Conservation (phyloP, 768 basidiomycete species). For the Dentipellis sp. region DNA sequence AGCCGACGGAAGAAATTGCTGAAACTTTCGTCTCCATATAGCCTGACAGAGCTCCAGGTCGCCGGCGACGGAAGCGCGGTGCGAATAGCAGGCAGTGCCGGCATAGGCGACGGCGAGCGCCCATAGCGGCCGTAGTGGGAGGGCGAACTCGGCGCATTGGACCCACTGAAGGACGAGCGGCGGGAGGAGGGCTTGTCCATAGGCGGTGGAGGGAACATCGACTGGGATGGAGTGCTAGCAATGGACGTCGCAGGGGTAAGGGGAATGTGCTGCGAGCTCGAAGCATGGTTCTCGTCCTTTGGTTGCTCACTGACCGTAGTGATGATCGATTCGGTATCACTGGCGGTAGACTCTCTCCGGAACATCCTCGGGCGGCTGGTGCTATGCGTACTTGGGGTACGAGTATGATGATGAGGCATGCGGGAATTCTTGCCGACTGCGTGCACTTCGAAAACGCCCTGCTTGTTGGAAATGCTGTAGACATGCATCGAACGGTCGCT, state of each 20-base stretch:
- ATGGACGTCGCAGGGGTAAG: conserved; percentile 64
- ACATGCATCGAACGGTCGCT: conserved; percentile 96
- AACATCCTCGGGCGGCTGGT: conserved; percentile 44
- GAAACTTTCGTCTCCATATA: conserved; percentile 93
- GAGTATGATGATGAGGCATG: conserved; percentile 60
- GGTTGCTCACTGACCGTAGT: conserved; percentile 44
- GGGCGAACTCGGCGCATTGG: conserved; percentile 73
- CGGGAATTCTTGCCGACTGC: conserved; percentile 84
- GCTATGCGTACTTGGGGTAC: conserved; percentile 51
- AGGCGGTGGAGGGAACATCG: conserved; percentile 55
- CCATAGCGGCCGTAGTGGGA: conserved; percentile 51
- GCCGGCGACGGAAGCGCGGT: conserved; percentile 41
- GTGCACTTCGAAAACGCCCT: conserved; percentile 81
- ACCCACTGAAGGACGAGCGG: conserved; percentile 64
- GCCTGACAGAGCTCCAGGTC: conserved; percentile 58
- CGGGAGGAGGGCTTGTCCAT: conserved; percentile 57
- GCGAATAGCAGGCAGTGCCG: conserved; percentile 89
- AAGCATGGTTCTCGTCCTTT: conserved; percentile 34
- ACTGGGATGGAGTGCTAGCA: conserved; percentile 51
- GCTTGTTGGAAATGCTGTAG: conserved; percentile 71
- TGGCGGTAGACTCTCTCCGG: conserved; percentile 64
- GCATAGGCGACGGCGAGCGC: conserved; percentile 84
- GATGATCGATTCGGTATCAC: conserved; percentile 62
- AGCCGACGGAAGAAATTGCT: conserved; percentile 94
- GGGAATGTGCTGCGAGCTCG: conserved; percentile 22